A percentile compares a stretch with the other conserved stretches of the same genome.
These are phyloP conservation scores for Persicaria maculosa DNA, from an alignment of 148 eudicot genomes.

Conservation along the genomic window DNA sequence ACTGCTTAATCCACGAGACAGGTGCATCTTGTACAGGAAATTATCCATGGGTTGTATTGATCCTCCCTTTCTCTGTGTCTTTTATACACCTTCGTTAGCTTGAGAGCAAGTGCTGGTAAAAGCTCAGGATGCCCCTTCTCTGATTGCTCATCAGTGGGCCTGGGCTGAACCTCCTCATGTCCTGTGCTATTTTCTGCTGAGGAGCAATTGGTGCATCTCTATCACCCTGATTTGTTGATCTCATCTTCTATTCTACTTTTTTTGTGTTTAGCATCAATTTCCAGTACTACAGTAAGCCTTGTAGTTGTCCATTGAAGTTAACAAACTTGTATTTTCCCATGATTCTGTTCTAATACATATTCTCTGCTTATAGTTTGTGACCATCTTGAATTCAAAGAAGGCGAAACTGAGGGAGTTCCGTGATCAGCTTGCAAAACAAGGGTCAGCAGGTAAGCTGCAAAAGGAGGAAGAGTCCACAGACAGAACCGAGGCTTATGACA, in stretches of 20 bases:
- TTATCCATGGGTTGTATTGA: neutral
- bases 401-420: conserved; percentile 84
- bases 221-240: neutral
- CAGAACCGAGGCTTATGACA: conserved; percentile 49
- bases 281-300: neutral
- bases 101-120: too few relatives aligned
- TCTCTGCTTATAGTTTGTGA: conserved; percentile 55
- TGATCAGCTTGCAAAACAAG: conserved; percentile 43
- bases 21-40: neutral
- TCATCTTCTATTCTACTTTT: neutral
- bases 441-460: conserved; percentile 27
- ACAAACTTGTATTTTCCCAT: neutral
- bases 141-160: too few relatives aligned
- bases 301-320: neutral
- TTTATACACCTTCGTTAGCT: too few relatives aligned
- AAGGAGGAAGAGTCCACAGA: conserved; percentile 67
- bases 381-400: conserved; percentile 79
- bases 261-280: neutral
- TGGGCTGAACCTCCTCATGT: too few relatives aligned
- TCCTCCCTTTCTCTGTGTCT: neutral
- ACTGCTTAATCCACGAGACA: neutral
- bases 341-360: neutral
- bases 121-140: too few relatives aligned
- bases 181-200: too few relatives aligned
- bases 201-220: neutral